Evolutionary conservation across 139 green algal species (phyloP).

Genomic region (Closterium sp.): DNA sequence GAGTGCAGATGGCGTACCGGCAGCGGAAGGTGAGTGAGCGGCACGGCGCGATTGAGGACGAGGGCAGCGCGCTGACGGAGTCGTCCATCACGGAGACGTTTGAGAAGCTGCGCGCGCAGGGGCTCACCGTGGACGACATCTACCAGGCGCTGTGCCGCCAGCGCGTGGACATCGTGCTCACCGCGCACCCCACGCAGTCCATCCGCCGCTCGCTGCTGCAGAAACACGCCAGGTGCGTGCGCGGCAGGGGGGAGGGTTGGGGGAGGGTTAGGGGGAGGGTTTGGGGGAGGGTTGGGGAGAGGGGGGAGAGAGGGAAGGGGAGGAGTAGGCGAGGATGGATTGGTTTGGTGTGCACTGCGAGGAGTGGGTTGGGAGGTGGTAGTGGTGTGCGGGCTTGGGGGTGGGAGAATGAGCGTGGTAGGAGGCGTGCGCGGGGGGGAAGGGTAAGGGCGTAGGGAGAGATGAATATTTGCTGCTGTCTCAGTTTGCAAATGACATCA

Average conservation of each 20-base stretch:
- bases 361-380: too few species aligned
- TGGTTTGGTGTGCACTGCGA: too few species aligned
- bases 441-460: too few species aligned
- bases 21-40: conserved; percentile 1
- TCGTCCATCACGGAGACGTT: conserved; percentile 47
- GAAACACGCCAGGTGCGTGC: conserved; percentile 39
- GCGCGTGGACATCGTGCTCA: conserved; percentile 59
- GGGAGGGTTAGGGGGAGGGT: too few species aligned
- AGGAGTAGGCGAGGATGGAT: neutral
- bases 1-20: conserved; percentile 30
- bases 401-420: too few species aligned
- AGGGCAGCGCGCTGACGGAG: conserved; percentile 44
- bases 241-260: neutral
- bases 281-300: too few species aligned
- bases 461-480: too few species aligned
- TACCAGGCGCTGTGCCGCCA: neutral
- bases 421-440: too few species aligned
- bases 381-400: too few species aligned
- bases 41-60: conserved; percentile 19
- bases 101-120: conserved; percentile 37
- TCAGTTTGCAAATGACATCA: too few species aligned
- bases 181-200: conserved; percentile 90
- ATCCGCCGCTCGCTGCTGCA: conserved; percentile 74
- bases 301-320: neutral
- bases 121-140: conserved; percentile 18